These are phyloP conservation scores for Plasmopara viticola DNA, from an alignment of 352 stramenopile species.

Conservation along the genomic window DNA sequence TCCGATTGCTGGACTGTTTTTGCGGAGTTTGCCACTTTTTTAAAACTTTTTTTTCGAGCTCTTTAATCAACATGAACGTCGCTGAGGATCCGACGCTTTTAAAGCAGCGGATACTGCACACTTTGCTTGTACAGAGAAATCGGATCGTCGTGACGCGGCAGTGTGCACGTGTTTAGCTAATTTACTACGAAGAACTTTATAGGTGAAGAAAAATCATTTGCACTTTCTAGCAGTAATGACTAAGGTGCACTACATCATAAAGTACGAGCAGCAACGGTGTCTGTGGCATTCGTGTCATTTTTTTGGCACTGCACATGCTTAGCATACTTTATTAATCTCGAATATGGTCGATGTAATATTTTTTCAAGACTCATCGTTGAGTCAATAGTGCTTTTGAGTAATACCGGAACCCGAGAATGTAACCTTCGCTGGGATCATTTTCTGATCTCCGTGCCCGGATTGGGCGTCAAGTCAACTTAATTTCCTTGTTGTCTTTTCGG, in stretches of 20 bases:
- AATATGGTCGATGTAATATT: too few relatives aligned
- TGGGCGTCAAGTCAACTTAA: too few relatives aligned
- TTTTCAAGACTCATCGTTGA: too few relatives aligned
- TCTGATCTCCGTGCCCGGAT: too few relatives aligned
- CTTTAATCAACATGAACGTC: too few relatives aligned
- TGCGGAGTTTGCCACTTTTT: too few relatives aligned
- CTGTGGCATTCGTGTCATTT: conserved; percentile 40
- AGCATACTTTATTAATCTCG: too few relatives aligned
- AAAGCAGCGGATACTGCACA: conserved; percentile 42
- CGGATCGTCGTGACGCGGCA: conserved; percentile 55
- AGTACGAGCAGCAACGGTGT: conserved; percentile 41
- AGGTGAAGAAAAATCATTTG: conserved; percentile 74
- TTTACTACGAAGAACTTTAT: conserved; percentile 65
- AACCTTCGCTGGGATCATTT: too few relatives aligned
- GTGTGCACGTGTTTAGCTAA: conserved; percentile 50
- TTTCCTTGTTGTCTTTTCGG: too few relatives aligned
- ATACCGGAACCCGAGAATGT: too few relatives aligned
- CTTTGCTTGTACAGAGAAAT: conserved; percentile 34
- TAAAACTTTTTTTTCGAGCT: background rate
- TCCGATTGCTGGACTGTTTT: background rate
- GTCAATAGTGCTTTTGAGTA: too few relatives aligned
- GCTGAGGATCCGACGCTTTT: conserved; percentile 58
- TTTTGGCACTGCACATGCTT: too few relatives aligned
- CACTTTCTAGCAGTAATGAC: conserved; percentile 58
- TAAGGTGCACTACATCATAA: conserved; percentile 64